These are phyloP conservation scores for Rhodofomes roseus DNA, from an alignment of 1,284 basidiomycete genomes.

Conservation along the genomic window DNA sequence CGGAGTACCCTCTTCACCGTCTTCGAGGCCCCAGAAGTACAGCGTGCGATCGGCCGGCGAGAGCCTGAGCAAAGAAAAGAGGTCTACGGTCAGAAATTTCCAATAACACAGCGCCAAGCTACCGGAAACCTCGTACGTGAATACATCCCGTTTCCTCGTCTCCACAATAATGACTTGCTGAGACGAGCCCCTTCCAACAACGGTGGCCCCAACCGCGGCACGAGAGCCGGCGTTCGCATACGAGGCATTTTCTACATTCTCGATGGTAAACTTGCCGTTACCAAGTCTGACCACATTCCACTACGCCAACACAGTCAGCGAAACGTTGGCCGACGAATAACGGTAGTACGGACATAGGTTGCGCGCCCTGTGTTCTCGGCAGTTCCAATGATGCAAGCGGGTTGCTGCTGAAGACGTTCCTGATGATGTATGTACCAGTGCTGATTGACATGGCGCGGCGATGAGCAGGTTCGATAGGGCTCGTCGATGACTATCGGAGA, in stretches of 20 bases:
- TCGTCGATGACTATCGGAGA: constrained; percentile 27
- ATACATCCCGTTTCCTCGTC: neutral
- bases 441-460: neutral
- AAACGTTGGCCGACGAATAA: no score
- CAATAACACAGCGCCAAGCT: neutral
- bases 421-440: neutral
- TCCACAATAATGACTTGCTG: neutral
- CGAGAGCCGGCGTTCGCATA: neutral
- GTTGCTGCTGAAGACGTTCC: neutral
- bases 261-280: neutral
- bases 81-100: no score
- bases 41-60: neutral
- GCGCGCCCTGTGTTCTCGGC: no score
- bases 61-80: neutral
- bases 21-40: neutral
- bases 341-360: no score
- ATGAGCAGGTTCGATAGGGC: constrained; percentile 14
- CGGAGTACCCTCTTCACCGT: neutral
- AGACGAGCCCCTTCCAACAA: neutral
- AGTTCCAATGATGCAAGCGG: neutral
- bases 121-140: neutral
- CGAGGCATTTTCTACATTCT: neutral
- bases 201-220: neutral
- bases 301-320: neutral
- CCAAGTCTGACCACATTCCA: neutral